Evolutionary conservation across 768 basidiomycete genomes (phyloP), one percentile per base, ranked within the genome.

Genomic region (Tylopilus balloui): DNA sequence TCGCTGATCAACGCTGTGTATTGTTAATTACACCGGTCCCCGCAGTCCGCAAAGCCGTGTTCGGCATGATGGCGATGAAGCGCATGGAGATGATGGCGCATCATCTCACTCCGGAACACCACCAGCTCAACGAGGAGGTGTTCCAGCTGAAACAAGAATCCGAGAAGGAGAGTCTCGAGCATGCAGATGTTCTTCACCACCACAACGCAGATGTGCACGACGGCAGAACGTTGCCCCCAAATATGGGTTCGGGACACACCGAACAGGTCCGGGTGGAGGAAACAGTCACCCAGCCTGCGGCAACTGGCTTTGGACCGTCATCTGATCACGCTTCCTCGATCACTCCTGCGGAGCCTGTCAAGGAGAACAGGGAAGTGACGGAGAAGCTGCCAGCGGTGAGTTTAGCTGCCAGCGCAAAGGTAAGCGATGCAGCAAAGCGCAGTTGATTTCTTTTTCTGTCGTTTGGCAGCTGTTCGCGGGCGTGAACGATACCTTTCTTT

Each of bases 11-110:
- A 54, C 6, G 23, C 23, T 23, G 39, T 37, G 42, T 48, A 19
- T 15, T 57, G 45, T 50, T 35, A 32, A 42, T 29, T 14, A 4
- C 5, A 48, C 43, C 34, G 28, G 35, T 53, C 15, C 51, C 29
- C 43, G 20, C 64, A 92, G 91, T 92, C 90, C 85, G 86, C 57
- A 89, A 88, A 65, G 92, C 90, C 3, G 88, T 90, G 3, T 77
- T 85, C 61, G 82, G 88, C 42, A 90, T 95, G 75, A 84, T 85
- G 64, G 92, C 92, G 12, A 78, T 92, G 67, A 84, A 83, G 58
- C 76, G 91, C 50, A 84, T 95, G 84, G 75, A 84, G 15, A 70
- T 75, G 28, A 72, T 86, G 2, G 56, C 61, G 31, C 61, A 64
- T 3, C 62, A 71, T 38, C 67, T 77, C 37, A 65, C 71, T 23